Base-by-base conservation (phyloP, 2,329 filamentous ascomycete genomes). In the Rutstroemia sp. region DNA sequence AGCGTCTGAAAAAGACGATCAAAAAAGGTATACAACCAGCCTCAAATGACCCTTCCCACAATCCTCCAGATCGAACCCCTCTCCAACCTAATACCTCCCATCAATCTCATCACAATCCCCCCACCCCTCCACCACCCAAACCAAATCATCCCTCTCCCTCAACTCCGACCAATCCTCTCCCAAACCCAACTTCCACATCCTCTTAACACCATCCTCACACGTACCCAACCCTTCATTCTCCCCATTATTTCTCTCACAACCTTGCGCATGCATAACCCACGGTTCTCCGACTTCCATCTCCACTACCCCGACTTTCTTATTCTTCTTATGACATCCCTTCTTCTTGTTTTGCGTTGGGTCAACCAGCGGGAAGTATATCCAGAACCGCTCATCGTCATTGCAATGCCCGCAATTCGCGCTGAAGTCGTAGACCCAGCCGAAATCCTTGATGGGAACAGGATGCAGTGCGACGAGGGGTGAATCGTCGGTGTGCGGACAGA, bases 91-190 rank as follows among this genome's bases (percentile, higher is more conserved):
- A 10, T 9, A 30, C 27, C 27, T 30, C 27, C 27, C 27, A 30
- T 30, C 27, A 30, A 30, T 30, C 27, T 30, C 27, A 30, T 40
- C 44, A 40, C 51, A 47, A 7, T 16, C 21, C 27, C 46, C 34
- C 30, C 44, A 54, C 19, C 51, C 51, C 30, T 38, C 42, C 16
- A 54, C 44, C 16, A 39, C 39, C 50, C 50, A 52, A 23, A 45
- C 39, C 25, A 46, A 45, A 21, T 36, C 25, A 9, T 10, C 27
- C 19, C 34, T 25, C 14, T 8, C 17, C 25, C 27, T 46, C 40
- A 52, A 45, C 9, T 45, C 50, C 27, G 23, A 30, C 50, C 50
- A 52, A 14, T 52, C 39, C 4, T 30, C 16, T 7, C 40, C 30
- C 9, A 52, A n/a, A 8, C 50, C 50, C 25, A 52, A 36, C 19